Evolutionary conservation across 169 alveolate species (phyloP), one percentile per base, ranked within the genome.

Genomic region (Cryptosporidium ubiquitum): DNA sequence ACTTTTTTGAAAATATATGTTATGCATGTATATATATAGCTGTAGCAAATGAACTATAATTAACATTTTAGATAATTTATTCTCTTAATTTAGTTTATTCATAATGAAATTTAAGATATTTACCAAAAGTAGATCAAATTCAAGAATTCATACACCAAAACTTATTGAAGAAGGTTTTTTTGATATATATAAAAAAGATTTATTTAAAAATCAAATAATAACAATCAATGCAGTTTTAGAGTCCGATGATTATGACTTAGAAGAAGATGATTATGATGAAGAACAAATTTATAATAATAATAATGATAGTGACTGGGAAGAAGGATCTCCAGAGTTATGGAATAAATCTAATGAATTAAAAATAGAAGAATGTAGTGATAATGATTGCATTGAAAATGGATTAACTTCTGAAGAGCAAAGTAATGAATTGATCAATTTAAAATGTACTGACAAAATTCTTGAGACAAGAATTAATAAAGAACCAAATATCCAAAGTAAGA

Each of bases 71-170:
- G 49, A 9, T 40, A 40, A 40, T 40, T 40, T 40, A 40, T 40
- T 40, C 10, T 14, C 49, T 0, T 9, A 9, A 40, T 3, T 5
- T 40, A 40, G 49, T 40, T 5, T 40, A 40, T 14, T 44, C 12
- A 55, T 3, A 16, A 70, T 73, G 85, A 73, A 73, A 20, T 73
- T 73, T 39, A 73, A 57, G 55, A 73, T 73, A 33, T 73, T 51
- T 55, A 49, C 85, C 3, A 73, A 55, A 52, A 70, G 84, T n/a
- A 47, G 69, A 31, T 73, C 70, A 47, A 73, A 55, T 52, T 52
- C 70, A 55, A 47, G 70, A 73, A 73, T 57, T 31, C 60, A 33
- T 37, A 73, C 85, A 18, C 85, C 85, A 31, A 73, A 55, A 55
- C 49, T 73, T 7, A 57, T 52, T 35, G 70, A 73, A 31, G 49